Evolutionary conservation across 2,329 filamentous ascomycete species (phyloP).

Genomic region (Colletotrichum salicis): DNA sequence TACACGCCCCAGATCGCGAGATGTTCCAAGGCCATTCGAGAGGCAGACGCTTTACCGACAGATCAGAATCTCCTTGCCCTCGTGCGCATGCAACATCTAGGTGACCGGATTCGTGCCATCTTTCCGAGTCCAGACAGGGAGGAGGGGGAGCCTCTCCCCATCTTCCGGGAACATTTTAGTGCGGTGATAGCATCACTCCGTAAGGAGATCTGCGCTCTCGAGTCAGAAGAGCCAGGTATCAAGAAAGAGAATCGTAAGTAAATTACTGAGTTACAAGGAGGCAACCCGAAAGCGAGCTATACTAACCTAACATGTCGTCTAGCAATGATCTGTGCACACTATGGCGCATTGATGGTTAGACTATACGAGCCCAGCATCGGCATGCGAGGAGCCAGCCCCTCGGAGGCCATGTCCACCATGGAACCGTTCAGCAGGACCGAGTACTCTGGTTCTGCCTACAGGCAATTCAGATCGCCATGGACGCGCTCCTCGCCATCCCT

Average conservation of each 20-base stretch:
- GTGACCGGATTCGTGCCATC: slow-evolving; percentile 43
- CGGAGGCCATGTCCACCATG: slow-evolving; percentile 30
- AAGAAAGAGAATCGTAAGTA: slow-evolving; percentile 13
- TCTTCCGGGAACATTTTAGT: slow-evolving; percentile 41
- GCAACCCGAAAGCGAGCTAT: fast-evolving
- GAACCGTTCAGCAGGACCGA: slow-evolving; percentile 45
- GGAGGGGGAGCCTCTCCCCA: background rate
- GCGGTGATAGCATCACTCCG: slow-evolving; percentile 48
- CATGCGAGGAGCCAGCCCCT: slow-evolving; percentile 38
- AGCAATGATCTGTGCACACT: slow-evolving; percentile 50
- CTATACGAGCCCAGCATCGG: slow-evolving; percentile 52
- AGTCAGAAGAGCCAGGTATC: slow-evolving; percentile 6
- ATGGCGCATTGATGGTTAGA: slow-evolving; percentile 45
- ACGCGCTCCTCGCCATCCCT: slow-evolving; percentile 41
- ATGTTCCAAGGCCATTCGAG: slow-evolving; percentile 46
- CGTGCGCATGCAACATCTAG: slow-evolving; percentile 47
- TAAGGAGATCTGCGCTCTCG: slow-evolving; percentile 46
- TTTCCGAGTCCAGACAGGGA: slow-evolving; percentile 39
- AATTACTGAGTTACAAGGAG: background rate
- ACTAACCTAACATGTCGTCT: background rate
- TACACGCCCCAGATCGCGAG: slow-evolving; percentile 47
- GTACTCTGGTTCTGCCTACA: slow-evolving; percentile 51
- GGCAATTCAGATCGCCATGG: slow-evolving; percentile 41
- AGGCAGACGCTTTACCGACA: slow-evolving; percentile 23
- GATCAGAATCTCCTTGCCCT: slow-evolving; percentile 44